Conservation (phyloP, 495 filamentous ascomycete species). For the Massariosphaeria phaeospora region DNA sequence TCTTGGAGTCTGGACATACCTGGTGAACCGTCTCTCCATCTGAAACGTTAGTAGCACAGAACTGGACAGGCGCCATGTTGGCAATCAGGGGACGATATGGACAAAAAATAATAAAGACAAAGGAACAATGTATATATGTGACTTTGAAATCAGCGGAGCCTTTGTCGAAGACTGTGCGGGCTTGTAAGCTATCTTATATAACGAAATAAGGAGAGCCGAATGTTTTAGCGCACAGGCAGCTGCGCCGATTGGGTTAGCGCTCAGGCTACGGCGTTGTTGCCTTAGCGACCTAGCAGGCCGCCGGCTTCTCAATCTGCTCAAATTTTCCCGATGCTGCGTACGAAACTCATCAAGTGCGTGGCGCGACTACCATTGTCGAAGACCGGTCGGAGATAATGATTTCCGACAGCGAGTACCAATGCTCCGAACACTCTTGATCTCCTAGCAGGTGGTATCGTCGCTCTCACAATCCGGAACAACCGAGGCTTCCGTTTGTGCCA, state of each 20-base stretch:
- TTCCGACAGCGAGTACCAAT: too few species aligned
- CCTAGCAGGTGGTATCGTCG: too few species aligned
- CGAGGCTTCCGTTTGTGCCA: too few species aligned
- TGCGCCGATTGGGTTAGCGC: constrained; percentile 16
- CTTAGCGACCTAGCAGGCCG: too few species aligned
- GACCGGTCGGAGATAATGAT: too few species aligned
- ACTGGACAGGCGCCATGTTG: constrained; percentile 9
- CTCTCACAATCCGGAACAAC: too few species aligned
- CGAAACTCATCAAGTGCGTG: too few species aligned
- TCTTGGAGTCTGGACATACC: background rate
- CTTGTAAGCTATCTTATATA: background rate
- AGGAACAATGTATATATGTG: background rate
- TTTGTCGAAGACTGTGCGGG: background rate
- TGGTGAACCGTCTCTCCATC: constrained; percentile 28
- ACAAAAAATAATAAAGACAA: background rate
- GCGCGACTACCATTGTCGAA: too few species aligned
- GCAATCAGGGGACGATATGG: background rate
- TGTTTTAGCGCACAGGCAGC: background rate
- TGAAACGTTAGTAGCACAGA: constrained; percentile 13
- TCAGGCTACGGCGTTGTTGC: constrained; percentile 2
- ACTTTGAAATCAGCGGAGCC: background rate
- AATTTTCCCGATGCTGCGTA: too few species aligned
- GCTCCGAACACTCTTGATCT: too few species aligned
- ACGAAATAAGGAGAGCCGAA: background rate
- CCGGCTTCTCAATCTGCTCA: too few species aligned